Conservation (phyloP, 345 rosid genomes). For the Citrus trifoliata region DNA sequence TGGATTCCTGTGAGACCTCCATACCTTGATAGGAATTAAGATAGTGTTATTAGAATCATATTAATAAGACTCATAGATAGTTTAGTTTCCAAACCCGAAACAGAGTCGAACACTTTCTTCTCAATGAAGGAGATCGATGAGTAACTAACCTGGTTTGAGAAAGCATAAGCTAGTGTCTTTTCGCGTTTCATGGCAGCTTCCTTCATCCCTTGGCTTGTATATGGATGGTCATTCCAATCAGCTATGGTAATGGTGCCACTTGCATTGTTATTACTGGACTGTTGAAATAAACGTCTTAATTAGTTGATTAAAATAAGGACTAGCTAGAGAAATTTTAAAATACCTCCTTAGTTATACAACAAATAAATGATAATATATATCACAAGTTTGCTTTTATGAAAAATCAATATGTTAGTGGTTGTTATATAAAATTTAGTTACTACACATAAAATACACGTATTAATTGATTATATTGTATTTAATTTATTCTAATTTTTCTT, state of each 20-base stretch:
- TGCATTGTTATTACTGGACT: conserved; percentile 80
- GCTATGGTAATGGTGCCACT: conserved; percentile 45
- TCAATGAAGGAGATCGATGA: too few species aligned
- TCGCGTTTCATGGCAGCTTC: conserved; percentile 61
- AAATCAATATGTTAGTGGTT: fast-evolving
- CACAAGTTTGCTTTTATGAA: too few species aligned
- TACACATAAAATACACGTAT: too few species aligned
- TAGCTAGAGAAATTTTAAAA: too few species aligned
- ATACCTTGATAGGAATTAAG: conserved; percentile 33
- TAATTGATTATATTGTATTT: too few species aligned
- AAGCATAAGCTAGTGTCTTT: conserved; percentile 62
- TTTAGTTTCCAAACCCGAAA: too few species aligned
- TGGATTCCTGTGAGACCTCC: conserved; percentile 54
- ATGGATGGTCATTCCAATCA: conserved; percentile 53
- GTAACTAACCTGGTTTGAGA: conserved; percentile 60
- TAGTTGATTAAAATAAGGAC: not conserved
- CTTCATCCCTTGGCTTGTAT: conserved; percentile 39
- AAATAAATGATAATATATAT: too few species aligned
- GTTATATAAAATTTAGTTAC: too few species aligned
- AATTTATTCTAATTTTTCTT: too few species aligned
- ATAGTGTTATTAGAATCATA: too few species aligned
- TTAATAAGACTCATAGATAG: too few species aligned
- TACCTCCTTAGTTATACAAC: fast-evolving
- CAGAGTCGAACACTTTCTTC: too few species aligned
- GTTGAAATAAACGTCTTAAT: conserved; percentile 6